Conservation (phyloP, 2,329 filamentous ascomycete genomes). For the Penicillium occitanis region DNA sequence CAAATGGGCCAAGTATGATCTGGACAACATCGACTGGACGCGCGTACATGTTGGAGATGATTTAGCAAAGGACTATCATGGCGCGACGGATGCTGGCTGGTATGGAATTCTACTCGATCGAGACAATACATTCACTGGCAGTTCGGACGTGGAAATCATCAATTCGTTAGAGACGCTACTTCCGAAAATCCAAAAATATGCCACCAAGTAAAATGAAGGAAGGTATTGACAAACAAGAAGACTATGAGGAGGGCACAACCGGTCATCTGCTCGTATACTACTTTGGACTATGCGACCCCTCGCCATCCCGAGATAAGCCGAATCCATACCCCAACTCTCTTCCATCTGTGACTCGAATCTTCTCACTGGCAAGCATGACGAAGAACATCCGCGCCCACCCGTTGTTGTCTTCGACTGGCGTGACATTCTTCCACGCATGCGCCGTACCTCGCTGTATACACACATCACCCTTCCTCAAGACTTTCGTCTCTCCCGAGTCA, state of each 20-base stretch:
- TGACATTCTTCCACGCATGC: slow-evolving; percentile 56
- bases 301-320: not conserved
- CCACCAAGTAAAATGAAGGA: not conserved
- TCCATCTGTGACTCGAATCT: slow-evolving; percentile 16
- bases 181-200: slow-evolving; percentile 9
- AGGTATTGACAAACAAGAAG: not conserved
- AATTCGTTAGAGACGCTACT: slow-evolving; percentile 20
- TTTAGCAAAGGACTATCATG: slow-evolving; percentile 42
- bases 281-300: slow-evolving; percentile 6
- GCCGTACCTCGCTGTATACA: slow-evolving; percentile 57
- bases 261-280: not conserved
- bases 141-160: slow-evolving; percentile 10
- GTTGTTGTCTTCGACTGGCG: slow-evolving; percentile 37
- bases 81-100: slow-evolving; percentile 41
- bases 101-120: slow-evolving; percentile 36
- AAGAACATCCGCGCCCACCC: slow-evolving; percentile 50
- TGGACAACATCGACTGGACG: slow-evolving; percentile 25
- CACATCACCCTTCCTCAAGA: slow-evolving; percentile 54
- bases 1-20: not conserved
- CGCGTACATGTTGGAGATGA: slow-evolving; percentile 50
- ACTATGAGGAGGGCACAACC: not conserved
- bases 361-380: slow-evolving; percentile 15
- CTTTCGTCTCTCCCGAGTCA: slow-evolving; percentile 51
- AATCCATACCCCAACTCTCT: slow-evolving; percentile 15
- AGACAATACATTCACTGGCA: slow-evolving; percentile 11